phyloP scores from a whole-genome alignment of 148 eudicot species.

The Camellia japonica region DNA sequence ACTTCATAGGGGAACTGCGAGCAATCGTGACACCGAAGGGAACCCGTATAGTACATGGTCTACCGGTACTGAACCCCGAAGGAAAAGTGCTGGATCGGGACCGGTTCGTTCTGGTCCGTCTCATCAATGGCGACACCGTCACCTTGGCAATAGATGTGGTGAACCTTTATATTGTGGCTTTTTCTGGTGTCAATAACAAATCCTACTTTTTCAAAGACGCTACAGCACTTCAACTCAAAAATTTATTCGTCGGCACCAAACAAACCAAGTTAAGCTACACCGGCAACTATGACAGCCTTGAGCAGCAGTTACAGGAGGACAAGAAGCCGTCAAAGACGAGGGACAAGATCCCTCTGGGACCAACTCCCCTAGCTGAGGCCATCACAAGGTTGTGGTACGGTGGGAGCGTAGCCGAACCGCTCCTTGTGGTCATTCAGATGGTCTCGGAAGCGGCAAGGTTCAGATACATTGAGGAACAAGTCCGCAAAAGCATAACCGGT shows the following conservation, averaged over 20 bases:
- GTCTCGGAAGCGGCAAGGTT: too few species aligned
- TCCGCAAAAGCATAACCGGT: too few species aligned
- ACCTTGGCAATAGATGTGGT: neutral
- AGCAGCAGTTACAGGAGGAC: neutral
- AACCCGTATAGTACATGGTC: too few species aligned
- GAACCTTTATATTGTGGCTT: neutral
- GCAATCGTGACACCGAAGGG: too few species aligned
- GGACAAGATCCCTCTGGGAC: neutral
- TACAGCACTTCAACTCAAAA: too few species aligned
- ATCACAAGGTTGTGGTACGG: neutral
- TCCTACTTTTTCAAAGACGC: too few species aligned
- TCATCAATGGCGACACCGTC: neutral
- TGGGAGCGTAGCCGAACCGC: too few species aligned
- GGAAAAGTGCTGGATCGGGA: neutral
- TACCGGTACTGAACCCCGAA: too few species aligned
- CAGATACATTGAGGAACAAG: too few species aligned
- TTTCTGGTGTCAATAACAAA: neutral
- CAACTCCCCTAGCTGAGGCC: neutral
- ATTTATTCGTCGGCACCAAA: too few species aligned
- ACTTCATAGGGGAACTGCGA: too few species aligned
- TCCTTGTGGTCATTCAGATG: too few species aligned
- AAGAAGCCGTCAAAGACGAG: neutral
- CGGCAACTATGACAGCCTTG: neutral
- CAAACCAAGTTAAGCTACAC: neutral
- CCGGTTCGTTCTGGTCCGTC: neutral